These are phyloP conservation scores for Cicer judaicum DNA, from an alignment of 306 rosid species.

Conservation along the genomic window DNA sequence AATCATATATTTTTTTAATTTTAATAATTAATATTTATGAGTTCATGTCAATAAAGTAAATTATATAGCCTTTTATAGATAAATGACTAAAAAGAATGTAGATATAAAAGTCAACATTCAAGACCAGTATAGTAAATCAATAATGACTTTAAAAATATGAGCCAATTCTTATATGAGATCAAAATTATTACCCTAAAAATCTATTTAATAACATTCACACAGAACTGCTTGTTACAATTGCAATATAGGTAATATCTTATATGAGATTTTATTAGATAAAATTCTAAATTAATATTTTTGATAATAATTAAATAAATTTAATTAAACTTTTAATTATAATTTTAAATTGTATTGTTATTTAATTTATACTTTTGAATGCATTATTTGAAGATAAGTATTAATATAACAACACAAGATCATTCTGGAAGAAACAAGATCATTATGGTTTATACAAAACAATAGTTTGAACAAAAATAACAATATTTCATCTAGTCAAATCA, in stretches of 20 bases:
- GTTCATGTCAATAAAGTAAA: conserved; percentile 1
- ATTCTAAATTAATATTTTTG: too few species aligned
- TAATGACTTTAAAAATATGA: neutral
- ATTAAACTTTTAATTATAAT: too few species aligned
- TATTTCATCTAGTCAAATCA: too few species aligned
- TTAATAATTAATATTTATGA: neutral
- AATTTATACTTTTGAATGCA: too few species aligned
- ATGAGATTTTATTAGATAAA: neutral
- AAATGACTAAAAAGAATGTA: conserved; percentile 26
- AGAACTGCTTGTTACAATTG: conserved; percentile 6
- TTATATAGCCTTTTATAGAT: conserved; percentile 29
- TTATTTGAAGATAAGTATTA: too few species aligned
- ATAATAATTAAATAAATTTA: too few species aligned
- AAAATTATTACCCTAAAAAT: conserved; percentile 1
- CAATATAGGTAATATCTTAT: neutral
- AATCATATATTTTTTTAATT: conserved; percentile 30
- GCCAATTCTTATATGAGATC: neutral
- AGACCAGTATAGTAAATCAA: neutral
- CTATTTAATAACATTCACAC: conserved; percentile 1
- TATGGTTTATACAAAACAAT: too few species aligned
- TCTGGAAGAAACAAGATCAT: too few species aligned
- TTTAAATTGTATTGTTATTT: too few species aligned
- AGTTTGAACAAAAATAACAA: too few species aligned
- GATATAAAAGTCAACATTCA: neutral
- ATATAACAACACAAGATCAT: too few species aligned